Conservation (phyloP, 768 basidiomycete genomes). For the Boletus sp. region DNA sequence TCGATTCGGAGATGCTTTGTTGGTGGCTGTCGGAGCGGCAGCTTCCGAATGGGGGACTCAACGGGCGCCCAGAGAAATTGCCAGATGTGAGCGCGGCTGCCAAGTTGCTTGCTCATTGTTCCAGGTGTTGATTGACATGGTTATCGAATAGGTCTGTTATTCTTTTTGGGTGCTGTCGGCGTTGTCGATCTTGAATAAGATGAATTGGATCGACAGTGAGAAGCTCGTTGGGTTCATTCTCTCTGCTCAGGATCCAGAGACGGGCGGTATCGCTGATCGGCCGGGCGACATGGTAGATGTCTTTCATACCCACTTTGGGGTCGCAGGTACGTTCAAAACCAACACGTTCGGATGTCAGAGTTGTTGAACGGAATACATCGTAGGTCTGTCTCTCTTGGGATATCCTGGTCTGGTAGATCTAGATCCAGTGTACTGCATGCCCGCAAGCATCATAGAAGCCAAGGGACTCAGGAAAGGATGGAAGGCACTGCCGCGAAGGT, state of each 20-base stretch:
- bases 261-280: conserved; percentile 91
- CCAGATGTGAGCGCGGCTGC: conserved; percentile 73
- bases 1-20: conserved; percentile 75
- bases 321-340: conserved; percentile 58
- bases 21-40: conserved; percentile 97
- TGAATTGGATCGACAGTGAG: conserved; percentile 84
- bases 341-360: not conserved
- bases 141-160: conserved; percentile 67
- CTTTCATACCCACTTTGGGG: conserved; percentile 94
- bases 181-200: conserved; percentile 76
- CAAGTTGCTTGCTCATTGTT: not conserved
- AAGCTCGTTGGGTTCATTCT: conserved; percentile 82
- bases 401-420: conserved; percentile 82
- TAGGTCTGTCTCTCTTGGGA: conserved; percentile 82
- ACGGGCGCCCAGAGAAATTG: conserved; percentile 96
- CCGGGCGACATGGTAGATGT: conserved; percentile 94
- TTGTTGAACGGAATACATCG: not conserved
- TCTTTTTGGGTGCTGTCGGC: conserved; percentile 95
- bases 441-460: conserved; percentile 65
- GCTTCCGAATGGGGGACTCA: conserved; percentile 88
- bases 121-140: not conserved
- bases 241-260: conserved; percentile 85
- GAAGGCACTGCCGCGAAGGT: conserved; percentile 31
- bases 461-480: conserved; percentile 62
- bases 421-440: conserved; percentile 98